These are phyloP conservation scores for Fusarium chaquense DNA, from an alignment of 2,329 filamentous ascomycete genomes.

Conservation along the genomic window DNA sequence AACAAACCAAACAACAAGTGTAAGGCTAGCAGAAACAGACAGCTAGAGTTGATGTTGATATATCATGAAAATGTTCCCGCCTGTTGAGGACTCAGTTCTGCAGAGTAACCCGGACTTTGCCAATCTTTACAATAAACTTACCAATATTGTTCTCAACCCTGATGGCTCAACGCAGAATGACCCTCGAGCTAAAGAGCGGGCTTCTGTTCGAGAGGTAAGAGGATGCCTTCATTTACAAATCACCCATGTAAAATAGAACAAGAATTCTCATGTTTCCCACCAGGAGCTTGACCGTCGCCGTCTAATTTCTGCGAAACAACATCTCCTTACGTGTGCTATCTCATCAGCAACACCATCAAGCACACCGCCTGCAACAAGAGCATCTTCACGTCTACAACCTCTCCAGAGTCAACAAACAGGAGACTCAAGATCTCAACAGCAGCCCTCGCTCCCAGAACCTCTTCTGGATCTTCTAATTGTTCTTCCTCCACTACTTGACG, in stretches of 20 bases:
- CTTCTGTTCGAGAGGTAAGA: constrained; percentile 62
- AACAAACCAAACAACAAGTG: constrained; percentile 14
- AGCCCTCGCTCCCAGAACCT: constrained; percentile 54
- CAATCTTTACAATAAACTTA: constrained; percentile 67
- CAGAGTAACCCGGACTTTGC: constrained; percentile 70
- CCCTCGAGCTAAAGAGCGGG: constrained; percentile 62
- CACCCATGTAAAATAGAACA: not conserved
- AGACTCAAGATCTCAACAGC: constrained; percentile 40
- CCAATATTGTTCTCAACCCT: constrained; percentile 65
- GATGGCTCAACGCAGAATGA: constrained; percentile 69
- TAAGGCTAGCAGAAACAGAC: not conserved
- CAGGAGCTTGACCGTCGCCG: constrained; percentile 65
- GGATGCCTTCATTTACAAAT: not conserved
- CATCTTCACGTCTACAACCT: constrained; percentile 46
- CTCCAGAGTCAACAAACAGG: constrained; percentile 34
- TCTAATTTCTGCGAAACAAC: constrained; percentile 60
- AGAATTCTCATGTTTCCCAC: not conserved
- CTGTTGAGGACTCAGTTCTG: constrained; percentile 66
- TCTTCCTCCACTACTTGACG: constrained; percentile 62
- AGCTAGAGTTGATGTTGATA: constrained; percentile 7
- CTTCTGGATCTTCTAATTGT: constrained; percentile 67
- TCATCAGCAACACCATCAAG: constrained; percentile 56
- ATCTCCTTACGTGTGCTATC: constrained; percentile 65
- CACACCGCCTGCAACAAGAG: constrained; percentile 40
- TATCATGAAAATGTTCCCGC: constrained; percentile 64